Percentiles rank a stretch among this genome's conserved stretches.
Evolutionary conservation across 306 rosid species (phyloP).

Genomic region (Cicer chorassanicum): DNA sequence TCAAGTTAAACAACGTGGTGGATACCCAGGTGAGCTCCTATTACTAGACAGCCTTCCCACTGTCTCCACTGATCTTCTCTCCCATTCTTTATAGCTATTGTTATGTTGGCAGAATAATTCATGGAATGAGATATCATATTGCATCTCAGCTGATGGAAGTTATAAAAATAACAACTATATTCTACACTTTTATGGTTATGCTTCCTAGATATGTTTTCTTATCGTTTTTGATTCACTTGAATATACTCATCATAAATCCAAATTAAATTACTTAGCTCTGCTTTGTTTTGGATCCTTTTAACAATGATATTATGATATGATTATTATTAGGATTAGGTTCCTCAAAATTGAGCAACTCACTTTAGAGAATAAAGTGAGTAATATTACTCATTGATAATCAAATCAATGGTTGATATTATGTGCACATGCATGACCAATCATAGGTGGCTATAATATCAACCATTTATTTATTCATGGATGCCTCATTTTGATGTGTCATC

Average conservation of each 20-base stretch:
- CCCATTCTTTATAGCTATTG: slow-evolving; percentile 14
- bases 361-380: too few relatives aligned
- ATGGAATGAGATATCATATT: slow-evolving; percentile 31
- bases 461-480: too few relatives aligned
- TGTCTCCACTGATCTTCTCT: not conserved
- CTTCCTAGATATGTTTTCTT: slow-evolving; percentile 1
- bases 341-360: too few relatives aligned
- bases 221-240: slow-evolving; percentile 19
- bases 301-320: not conserved
- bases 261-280: slow-evolving; percentile 7
- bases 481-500: not conserved
- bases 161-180: slow-evolving; percentile 2
- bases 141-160: slow-evolving; percentile 13
- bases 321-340: not conserved
- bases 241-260: slow-evolving; percentile 34
- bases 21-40: slow-evolving; percentile 89
- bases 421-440: too few relatives aligned
- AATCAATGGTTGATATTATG: too few relatives aligned
- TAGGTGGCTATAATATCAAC: too few relatives aligned
- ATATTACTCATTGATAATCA: too few relatives aligned
- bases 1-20: slow-evolving; percentile 94
- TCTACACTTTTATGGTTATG: slow-evolving; percentile 22
- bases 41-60: slow-evolving; percentile 12
- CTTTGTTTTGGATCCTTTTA: slow-evolving; percentile 10
- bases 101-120: slow-evolving; percentile 30